phyloP scores from a whole-genome alignment of 148 eudicot species.

The Nepenthes mirabilis region DNA sequence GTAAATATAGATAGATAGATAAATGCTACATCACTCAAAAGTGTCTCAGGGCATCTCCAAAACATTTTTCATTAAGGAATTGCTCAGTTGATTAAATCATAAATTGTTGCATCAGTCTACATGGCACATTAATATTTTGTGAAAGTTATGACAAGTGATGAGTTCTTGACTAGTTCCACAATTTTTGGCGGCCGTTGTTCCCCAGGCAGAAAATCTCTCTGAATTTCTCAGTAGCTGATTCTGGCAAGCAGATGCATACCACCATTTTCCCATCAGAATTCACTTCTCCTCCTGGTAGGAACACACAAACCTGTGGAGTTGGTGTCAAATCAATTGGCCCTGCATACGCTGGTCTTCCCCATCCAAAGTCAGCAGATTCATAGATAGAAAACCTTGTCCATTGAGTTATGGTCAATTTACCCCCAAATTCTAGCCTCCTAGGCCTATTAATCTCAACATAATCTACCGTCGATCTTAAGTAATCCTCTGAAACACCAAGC shows the following conservation, averaged over 20 bases:
- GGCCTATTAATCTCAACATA: constrained; percentile 62
- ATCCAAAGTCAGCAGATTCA: constrained; percentile 86
- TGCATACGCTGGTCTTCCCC: constrained; percentile 74
- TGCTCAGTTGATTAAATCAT: no score
- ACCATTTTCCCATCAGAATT: constrained; percentile 42
- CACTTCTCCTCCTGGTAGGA: constrained; percentile 54
- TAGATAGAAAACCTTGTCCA: constrained; percentile 88
- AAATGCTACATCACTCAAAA: no score
- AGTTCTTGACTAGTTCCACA: no score
- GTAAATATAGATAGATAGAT: no score
- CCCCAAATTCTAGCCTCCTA: constrained; percentile 69
- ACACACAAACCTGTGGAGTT: constrained; percentile 84
- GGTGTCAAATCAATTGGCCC: constrained; percentile 90
- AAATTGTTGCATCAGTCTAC: no score
- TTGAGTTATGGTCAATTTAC: constrained; percentile 79
- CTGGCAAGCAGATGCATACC: constrained; percentile 90
- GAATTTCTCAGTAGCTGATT: constrained; percentile 37
- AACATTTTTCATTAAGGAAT: no score
- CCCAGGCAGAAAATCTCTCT: background rate
- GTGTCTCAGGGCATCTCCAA: no score
- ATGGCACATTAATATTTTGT: no score
- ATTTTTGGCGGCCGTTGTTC: no score
- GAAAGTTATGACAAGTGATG: no score
- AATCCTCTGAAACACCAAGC: constrained; percentile 51
- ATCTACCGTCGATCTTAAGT: constrained; percentile 69